Conservation (phyloP, 192 early-diverging fungal genomes). For the Nowakowskiella sp. region DNA sequence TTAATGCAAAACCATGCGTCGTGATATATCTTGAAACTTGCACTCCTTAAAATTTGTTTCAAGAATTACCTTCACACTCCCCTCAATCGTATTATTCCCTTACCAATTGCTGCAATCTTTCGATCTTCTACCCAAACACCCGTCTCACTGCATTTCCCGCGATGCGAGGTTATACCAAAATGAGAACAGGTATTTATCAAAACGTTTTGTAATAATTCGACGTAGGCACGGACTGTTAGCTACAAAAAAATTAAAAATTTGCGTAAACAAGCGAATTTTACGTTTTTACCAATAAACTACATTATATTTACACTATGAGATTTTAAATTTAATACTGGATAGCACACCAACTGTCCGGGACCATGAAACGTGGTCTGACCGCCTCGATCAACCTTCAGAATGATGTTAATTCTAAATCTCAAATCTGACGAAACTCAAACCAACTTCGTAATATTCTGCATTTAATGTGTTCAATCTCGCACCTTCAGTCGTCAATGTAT, state of each 20-base stretch:
- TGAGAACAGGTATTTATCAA: constrained; percentile 65
- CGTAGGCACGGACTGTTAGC: constrained; percentile 68
- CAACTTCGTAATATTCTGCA: constrained; percentile 63
- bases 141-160: constrained; percentile 53
- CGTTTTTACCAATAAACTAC: too few species aligned
- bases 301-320: constrained; percentile 48
- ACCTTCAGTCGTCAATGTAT: constrained; percentile 40
- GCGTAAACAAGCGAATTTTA: too few species aligned
- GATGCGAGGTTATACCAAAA: constrained; percentile 57
- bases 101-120: constrained; percentile 92
- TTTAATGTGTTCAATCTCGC: constrained; percentile 43
- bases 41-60: constrained; percentile 43
- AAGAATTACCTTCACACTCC: not conserved
- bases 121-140: constrained; percentile 87
- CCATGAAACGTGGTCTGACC: constrained; percentile 97
- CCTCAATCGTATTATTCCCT: constrained; percentile 3
- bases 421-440: constrained; percentile 5
- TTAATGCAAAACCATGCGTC: constrained; percentile 89
- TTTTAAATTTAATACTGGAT: constrained; percentile 79
- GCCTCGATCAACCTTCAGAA: constrained; percentile 59
- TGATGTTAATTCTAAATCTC: constrained; percentile 1
- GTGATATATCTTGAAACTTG: constrained; percentile 83
- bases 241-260: too few species aligned
- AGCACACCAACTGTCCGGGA: constrained; percentile 91
- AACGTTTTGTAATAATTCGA: constrained; percentile 65